Percentiles rank a stretch among this genome's conserved stretches.
These are phyloP conservation scores for Alternaria angustiovoidea DNA, from an alignment of 2,329 filamentous ascomycete species.

Conservation along the genomic window DNA sequence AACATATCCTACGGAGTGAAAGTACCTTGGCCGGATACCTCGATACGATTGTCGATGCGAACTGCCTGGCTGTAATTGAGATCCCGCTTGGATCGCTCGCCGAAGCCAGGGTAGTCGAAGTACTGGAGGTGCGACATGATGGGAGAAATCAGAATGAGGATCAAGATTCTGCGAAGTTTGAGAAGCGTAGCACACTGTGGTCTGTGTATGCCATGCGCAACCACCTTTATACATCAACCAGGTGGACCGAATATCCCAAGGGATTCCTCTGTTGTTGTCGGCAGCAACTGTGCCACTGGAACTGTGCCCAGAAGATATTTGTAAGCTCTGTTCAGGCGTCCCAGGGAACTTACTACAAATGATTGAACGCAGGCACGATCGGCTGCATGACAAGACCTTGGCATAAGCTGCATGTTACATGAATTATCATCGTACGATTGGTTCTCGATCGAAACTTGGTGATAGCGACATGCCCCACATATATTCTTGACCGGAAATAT, in stretches of 20 bases:
- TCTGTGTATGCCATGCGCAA: background rate
- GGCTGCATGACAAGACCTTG: background rate
- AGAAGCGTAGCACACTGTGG: background rate
- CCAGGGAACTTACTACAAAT: background rate
- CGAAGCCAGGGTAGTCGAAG: slow-evolving; percentile 16
- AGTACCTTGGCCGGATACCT: slow-evolving; percentile 39
- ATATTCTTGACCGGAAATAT: background rate
- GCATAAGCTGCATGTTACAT: background rate
- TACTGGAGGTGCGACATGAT: background rate
- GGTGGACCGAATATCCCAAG: background rate
- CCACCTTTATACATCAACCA: background rate
- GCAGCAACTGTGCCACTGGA: background rate
- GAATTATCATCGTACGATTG: too few relatives aligned
- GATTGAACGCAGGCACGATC: background rate
- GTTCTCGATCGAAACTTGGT: background rate
- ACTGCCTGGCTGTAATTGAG: slow-evolving; percentile 38
- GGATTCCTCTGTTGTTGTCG: too few relatives aligned
- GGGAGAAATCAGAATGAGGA: background rate
- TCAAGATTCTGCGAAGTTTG: background rate
- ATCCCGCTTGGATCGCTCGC: slow-evolving; percentile 28
- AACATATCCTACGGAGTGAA: background rate
- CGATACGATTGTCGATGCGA: slow-evolving; percentile 34
- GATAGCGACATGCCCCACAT: background rate
- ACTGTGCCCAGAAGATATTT: background rate
- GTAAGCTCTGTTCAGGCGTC: background rate